Evolutionary conservation across 768 basidiomycete genomes (phyloP).

Genomic region (Chalciporus chontae): DNA sequence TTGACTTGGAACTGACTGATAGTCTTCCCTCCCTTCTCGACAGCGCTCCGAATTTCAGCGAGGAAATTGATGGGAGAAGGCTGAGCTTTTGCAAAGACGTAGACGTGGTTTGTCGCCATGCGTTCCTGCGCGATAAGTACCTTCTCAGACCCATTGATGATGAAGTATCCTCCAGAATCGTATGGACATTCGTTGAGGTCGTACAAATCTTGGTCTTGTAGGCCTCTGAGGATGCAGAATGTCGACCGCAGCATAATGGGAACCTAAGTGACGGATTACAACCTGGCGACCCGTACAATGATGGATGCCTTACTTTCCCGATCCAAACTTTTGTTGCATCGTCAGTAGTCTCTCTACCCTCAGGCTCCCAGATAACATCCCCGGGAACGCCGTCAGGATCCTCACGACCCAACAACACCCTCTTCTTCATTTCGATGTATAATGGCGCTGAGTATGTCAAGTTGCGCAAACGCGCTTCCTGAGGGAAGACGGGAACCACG

Average conservation of each 20-base stretch:
- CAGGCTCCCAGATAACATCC: slow-evolving; percentile 73
- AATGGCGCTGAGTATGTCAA: slow-evolving; percentile 94
- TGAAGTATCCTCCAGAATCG: slow-evolving; percentile 98
- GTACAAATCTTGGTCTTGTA: slow-evolving; percentile 78
- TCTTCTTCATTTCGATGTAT: slow-evolving; percentile 93
- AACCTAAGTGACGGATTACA: slow-evolving; percentile 49
- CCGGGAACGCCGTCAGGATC: slow-evolving; percentile 80
- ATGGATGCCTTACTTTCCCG: slow-evolving; percentile 65
- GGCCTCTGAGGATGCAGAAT: slow-evolving; percentile 85
- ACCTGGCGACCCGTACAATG: slow-evolving; percentile 5
- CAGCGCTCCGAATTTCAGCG: slow-evolving; percentile 94
- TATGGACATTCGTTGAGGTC: slow-evolving; percentile 98
- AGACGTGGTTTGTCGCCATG: slow-evolving; percentile 99
- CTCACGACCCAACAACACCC: slow-evolving; percentile 73
- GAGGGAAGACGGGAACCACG: slow-evolving; percentile 91
- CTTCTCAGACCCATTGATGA: slow-evolving; percentile 99
- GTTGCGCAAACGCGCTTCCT: slow-evolving; percentile 92
- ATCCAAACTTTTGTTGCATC: slow-evolving; percentile 89
- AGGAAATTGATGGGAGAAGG: slow-evolving; percentile 95
- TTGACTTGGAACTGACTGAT: slow-evolving; percentile 98
- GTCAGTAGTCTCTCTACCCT: slow-evolving; percentile 58
- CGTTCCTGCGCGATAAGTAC: slow-evolving; percentile 99
- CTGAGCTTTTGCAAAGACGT: slow-evolving; percentile 97
- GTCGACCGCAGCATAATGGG: slow-evolving; percentile 97
- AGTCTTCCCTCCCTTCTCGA: slow-evolving; percentile 97